A percentile compares a stretch with the other conserved stretches of the same genome.
Evolutionary conservation across 352 stramenopile species (phyloP).

Genomic region (Pilasporangium apinafurcum): DNA sequence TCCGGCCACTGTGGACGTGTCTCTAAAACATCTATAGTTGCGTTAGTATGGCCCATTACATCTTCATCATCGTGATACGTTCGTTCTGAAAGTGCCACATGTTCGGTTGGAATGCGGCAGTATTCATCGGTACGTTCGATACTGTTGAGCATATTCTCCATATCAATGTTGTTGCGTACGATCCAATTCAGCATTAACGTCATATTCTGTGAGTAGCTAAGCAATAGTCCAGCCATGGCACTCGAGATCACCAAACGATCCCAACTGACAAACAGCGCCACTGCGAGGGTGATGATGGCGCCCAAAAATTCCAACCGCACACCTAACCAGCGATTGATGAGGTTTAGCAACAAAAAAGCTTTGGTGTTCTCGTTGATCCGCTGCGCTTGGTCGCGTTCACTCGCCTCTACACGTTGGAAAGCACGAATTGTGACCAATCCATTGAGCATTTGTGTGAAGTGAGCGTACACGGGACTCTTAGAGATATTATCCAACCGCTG

Average conservation of each 20-base stretch:
- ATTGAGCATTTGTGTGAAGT: constrained; percentile 88
- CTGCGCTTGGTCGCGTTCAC: constrained; percentile 18
- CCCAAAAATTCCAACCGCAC: constrained; percentile 88
- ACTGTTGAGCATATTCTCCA: constrained; percentile 94
- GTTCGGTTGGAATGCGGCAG: constrained; percentile 34
- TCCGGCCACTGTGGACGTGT: constrained; percentile 48
- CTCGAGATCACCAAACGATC: constrained; percentile 39
- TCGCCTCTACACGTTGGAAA: constrained; percentile 48
- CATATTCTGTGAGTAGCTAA: constrained; percentile 92
- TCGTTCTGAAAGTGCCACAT: constrained; percentile 3
- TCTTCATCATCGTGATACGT: constrained; percentile 6
- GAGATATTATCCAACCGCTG: constrained; percentile 57
- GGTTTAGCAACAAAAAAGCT: constrained; percentile 89
- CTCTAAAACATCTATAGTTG: constrained; percentile 16
- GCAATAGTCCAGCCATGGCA: constrained; percentile 87
- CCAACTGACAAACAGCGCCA: constrained; percentile 87
- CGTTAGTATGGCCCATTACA: not conserved
- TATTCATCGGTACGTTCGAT: constrained; percentile 82
- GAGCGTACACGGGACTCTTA: constrained; percentile 87
- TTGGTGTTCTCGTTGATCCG: constrained; percentile 64
- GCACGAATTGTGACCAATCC: constrained; percentile 64
- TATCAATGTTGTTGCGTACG: constrained; percentile 90
- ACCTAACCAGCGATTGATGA: constrained; percentile 94
- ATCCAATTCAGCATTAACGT: constrained; percentile 94
- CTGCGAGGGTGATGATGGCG: constrained; percentile 85